Conservation (phyloP, 1,284 basidiomycete genomes). For the Cryptococcus jaspeensis region DNA sequence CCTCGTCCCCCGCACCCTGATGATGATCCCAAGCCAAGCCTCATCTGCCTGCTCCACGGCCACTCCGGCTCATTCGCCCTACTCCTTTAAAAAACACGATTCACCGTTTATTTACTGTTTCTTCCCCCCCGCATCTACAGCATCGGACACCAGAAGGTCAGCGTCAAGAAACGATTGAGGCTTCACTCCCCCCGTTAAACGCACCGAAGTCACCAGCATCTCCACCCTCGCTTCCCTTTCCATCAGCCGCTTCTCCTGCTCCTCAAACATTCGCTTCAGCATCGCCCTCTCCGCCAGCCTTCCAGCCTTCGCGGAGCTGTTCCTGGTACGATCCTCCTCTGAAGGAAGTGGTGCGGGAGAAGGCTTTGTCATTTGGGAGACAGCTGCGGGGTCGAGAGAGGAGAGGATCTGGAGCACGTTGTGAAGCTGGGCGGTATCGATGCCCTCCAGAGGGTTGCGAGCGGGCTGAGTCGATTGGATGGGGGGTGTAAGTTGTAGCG, state of each 20-base stretch:
- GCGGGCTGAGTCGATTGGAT: neutral
- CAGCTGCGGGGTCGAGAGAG: neutral
- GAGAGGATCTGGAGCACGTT: slow-evolving; percentile 4
- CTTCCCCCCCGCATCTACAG: neutral
- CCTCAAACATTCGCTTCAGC: slow-evolving; percentile 8
- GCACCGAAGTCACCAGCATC: neutral
- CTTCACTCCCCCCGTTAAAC: neutral
- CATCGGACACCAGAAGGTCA: too few relatives aligned
- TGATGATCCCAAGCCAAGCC: too few relatives aligned
- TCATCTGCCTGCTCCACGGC: too few relatives aligned
- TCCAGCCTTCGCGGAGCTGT: neutral
- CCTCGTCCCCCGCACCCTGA: too few relatives aligned
- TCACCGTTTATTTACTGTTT: too few relatives aligned
- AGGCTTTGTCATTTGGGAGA: neutral
- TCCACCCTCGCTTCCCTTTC: too few relatives aligned
- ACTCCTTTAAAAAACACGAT: too few relatives aligned
- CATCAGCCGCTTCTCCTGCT: slow-evolving; percentile 6
- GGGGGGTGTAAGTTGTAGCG: too few relatives aligned
- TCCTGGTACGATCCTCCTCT: neutral
- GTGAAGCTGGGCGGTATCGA: neutral
- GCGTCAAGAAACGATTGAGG: too few relatives aligned
- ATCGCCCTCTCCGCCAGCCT: slow-evolving; percentile 1
- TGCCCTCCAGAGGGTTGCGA: neutral
- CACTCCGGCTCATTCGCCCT: too few relatives aligned
- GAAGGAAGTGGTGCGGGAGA: too few relatives aligned